Conservation (phyloP, 1,284 basidiomycete species). For the Phylloboletellus chloephorus region DNA sequence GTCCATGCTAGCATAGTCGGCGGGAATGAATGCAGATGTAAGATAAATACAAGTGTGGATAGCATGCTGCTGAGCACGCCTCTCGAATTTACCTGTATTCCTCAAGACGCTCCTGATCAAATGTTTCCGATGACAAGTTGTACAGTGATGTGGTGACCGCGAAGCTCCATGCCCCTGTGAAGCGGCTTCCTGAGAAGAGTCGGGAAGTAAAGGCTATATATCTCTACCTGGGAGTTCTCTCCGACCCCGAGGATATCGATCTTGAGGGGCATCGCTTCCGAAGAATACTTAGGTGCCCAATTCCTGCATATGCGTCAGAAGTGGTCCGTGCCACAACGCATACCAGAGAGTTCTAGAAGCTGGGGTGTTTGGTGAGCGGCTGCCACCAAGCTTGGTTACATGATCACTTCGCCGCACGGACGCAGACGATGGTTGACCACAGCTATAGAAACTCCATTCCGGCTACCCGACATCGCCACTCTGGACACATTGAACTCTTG, state of each 20-base stretch:
- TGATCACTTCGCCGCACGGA: conserved; percentile 22
- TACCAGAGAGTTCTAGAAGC: conserved; percentile 33
- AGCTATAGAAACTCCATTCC: conserved; percentile 2
- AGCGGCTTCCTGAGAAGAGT: conserved; percentile 14
- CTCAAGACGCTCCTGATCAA: conserved; percentile 6
- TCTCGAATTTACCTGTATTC: conserved; percentile 12
- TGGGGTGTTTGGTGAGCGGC: conserved; percentile 27
- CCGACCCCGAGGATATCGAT: conserved; percentile 31
- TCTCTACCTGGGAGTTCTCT: conserved; percentile 29
- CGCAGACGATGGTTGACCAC: conserved; percentile 10
- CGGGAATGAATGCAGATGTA: conserved; percentile 10
- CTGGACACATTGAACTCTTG: conserved; percentile 14
- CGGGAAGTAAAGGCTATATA: neutral
- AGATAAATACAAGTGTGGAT: conserved; percentile 17
- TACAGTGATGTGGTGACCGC: conserved; percentile 10
- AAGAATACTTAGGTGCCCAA: conserved; percentile 14
- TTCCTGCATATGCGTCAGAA: conserved; percentile 9
- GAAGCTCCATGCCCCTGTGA: conserved; percentile 14
- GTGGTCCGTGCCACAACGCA: neutral
- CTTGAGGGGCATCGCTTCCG: conserved; percentile 18
- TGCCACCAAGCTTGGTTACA: neutral
- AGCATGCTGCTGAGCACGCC: conserved; percentile 17
- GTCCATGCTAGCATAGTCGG: conserved; percentile 13
- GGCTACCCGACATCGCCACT: conserved; percentile 11
- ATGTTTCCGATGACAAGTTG: conserved; percentile 12